Evolutionary conservation across 2,329 filamentous ascomycete species (phyloP), one percentile per base, ranked within the genome.

Genomic region (Calonectria pseudoreteaudii): DNA sequence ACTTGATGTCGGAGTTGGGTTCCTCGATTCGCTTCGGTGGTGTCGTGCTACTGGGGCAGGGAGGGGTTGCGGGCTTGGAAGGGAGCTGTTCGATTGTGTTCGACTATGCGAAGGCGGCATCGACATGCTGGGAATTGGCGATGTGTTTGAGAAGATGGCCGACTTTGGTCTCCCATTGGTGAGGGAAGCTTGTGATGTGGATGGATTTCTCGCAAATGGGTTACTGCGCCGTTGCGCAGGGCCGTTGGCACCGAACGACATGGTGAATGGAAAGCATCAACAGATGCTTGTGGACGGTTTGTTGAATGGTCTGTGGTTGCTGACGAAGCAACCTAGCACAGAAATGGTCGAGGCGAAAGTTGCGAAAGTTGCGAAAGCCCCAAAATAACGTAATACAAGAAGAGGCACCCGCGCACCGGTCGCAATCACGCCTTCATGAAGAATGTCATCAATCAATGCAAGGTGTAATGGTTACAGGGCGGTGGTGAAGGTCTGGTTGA

Each of bases 151-250:
- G 81, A 95, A 91, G 72, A 96, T 88, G 71, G 92, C 91, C 4
- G 95, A 98, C 82, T 95, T 96, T 13, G 95, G 94, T 78, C 95
- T 86, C 76, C 88, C 87, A 68, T 85, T 80, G 49, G 84, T 83
- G 62, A 84, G 86, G 65, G 87, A 89, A 52, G 93, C 20, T 36
- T 38, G 90, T 38, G 94, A 94, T 28, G 93, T 89, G 20, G 94
- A 93, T 56, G 89, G 87, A 68, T 92, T 91, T 82, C 95, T 91
- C 74, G 90, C 89, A 83, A 98, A 97, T 20, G 94, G 94, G 86
- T 95, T 96, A 83, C 92, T 94, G 81, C 95, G 93, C 87, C 93
- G 94, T 83, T 93, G 91, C 79, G 93, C 91, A 84, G 83, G 80
- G 75, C 79, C 79, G 72, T 81, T 82, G 76, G 78, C 72, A 73